Percentiles rank a stretch among this genome's conserved stretches.
These are phyloP conservation scores for Ceratobasidium sp. DNA, from an alignment of 1,284 basidiomycete species.

Conservation along the genomic window DNA sequence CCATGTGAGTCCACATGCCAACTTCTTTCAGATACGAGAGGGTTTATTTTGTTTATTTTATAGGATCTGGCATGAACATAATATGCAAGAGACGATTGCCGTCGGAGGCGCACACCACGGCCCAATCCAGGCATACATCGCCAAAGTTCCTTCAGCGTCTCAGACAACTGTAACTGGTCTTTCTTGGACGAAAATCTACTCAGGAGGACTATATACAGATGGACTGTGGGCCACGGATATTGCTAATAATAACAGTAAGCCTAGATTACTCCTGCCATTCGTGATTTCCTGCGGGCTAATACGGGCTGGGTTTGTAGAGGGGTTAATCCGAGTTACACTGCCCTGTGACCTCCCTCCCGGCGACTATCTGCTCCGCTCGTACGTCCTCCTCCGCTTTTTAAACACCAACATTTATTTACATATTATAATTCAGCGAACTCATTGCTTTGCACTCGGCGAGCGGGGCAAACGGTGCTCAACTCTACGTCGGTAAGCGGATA, in stretches of 20 bases:
- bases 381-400: not conserved
- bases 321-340: constrained; percentile 1
- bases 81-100: constrained; percentile 25
- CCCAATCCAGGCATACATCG: constrained; percentile 44
- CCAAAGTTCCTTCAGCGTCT: constrained; percentile 31
- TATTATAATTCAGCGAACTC: not conserved
- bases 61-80: constrained; percentile 27
- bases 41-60: too few relatives aligned
- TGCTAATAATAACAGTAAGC: constrained; percentile 26
- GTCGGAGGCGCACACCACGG: constrained; percentile 20
- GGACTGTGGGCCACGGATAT: constrained; percentile 18
- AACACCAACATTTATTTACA: too few relatives aligned
- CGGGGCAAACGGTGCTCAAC: constrained; percentile 11
- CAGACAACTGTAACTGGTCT: constrained; percentile 29
- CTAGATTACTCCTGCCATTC: not conserved
- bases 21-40: too few relatives aligned
- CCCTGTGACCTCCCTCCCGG: constrained; percentile 3
- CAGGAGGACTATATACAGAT: constrained; percentile 19
- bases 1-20: not conserved
- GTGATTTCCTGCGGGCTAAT: too few relatives aligned
- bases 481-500: too few relatives aligned
- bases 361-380: constrained; percentile 5
- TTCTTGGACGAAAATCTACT: constrained; percentile 41
- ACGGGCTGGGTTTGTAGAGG: not conserved
- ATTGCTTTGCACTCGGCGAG: not conserved